A percentile compares a stretch with the other conserved stretches of the same genome.
Evolutionary conservation across 495 filamentous ascomycete species (phyloP).

Genomic region (Talaromyces adpressus): DNA sequence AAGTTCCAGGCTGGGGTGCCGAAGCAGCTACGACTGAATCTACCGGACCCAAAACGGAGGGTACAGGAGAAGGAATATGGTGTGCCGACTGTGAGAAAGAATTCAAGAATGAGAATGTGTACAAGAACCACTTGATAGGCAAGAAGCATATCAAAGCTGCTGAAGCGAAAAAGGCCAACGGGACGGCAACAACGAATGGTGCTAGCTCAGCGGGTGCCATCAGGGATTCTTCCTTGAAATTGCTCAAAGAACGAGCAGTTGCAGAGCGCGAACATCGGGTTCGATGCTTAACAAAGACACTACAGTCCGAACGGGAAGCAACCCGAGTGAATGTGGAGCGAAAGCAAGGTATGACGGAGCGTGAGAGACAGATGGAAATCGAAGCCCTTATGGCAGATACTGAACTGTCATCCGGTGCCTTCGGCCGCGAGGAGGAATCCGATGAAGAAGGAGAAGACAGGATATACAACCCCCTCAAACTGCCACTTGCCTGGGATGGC

Average conservation of each 20-base stretch:
- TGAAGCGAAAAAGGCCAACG: conserved; percentile 46
- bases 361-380: conserved; percentile 84
- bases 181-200: conserved; percentile 19
- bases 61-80: conserved; percentile 68
- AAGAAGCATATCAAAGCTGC: conserved; percentile 89
- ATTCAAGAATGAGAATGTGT: conserved; percentile 93
- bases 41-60: conserved; percentile 43
- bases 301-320: conserved; percentile 73
- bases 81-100: conserved; percentile 88
- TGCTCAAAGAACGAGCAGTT: conserved; percentile 82
- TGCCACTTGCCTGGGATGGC: conserved; percentile 94
- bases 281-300: conserved; percentile 63
- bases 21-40: conserved; percentile 40
- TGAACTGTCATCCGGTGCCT: conserved; percentile 35
- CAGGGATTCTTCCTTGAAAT: conserved; percentile 30
- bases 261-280: conserved; percentile 84
- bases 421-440: conserved; percentile 51
- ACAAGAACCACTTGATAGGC: conserved; percentile 77
- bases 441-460: conserved; percentile 67
- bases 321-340: conserved; percentile 91
- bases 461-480: conserved; percentile 93
- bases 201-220: conserved; percentile 14
- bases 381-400: conserved; percentile 72
- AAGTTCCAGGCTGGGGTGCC: conserved; percentile 72
- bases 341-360: conserved; percentile 90